phyloP scores from a whole-genome alignment of 2,329 filamentous ascomycete genomes.

The Exophiala dermatitidis region DNA sequence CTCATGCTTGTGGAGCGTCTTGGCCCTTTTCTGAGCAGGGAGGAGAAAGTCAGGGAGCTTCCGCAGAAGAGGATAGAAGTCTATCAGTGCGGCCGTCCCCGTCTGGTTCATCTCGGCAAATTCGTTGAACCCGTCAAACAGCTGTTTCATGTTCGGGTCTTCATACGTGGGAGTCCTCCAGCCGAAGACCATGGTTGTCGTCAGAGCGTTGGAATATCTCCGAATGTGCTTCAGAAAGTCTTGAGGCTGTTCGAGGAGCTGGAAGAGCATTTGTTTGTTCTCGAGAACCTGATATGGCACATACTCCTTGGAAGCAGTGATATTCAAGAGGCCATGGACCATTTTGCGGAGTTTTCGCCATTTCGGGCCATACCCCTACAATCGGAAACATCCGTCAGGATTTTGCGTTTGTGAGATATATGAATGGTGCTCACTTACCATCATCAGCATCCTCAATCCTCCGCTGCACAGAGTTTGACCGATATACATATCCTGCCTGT shows the following conservation, averaged over 20 bases:
- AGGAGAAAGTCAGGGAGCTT: conserved; percentile 38
- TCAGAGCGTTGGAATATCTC: conserved; percentile 45
- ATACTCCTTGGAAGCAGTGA: conserved; percentile 43
- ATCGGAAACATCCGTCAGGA: too few species aligned
- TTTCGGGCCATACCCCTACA: conserved; percentile 28
- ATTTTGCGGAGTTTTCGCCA: conserved; percentile 32
- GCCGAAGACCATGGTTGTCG: conserved; percentile 46
- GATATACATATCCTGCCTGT: conserved; percentile 42
- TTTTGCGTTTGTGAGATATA: too few species aligned
- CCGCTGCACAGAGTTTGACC: conserved; percentile 34
- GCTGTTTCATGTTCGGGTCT: conserved; percentile 38
- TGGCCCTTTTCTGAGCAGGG: conserved; percentile 36
- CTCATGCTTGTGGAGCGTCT: conserved; percentile 40
- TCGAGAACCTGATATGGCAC: conserved; percentile 52
- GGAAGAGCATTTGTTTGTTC: conserved; percentile 48
- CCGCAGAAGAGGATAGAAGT: conserved; percentile 43
- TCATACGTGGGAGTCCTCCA: conserved; percentile 39
- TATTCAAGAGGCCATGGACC: conserved; percentile 44
- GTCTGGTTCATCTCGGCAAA: conserved; percentile 40
- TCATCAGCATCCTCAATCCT: conserved; percentile 30
- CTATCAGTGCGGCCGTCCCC: conserved; percentile 39
- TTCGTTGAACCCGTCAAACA: conserved; percentile 39
- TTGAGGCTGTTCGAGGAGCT: conserved; percentile 41
- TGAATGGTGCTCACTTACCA: conserved; percentile 24
- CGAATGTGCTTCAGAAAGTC: conserved; percentile 41